Evolutionary conservation across 1,139 yeast genomes (phyloP).

Genomic region (Yamadazyma membranifaciens): DNA sequence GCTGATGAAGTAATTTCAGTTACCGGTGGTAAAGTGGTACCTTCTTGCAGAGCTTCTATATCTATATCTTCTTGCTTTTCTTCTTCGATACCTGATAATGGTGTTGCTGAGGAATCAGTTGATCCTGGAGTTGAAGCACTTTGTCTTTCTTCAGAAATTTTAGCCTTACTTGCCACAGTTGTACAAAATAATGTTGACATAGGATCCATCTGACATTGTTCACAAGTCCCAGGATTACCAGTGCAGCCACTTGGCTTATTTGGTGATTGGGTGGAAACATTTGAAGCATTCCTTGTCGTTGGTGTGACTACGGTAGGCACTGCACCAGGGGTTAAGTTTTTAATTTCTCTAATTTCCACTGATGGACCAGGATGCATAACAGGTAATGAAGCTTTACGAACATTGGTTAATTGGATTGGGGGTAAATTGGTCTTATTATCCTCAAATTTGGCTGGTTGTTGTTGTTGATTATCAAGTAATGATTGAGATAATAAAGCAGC

Average conservation of each 20-base stretch:
- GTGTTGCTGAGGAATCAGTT: too few relatives aligned
- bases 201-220: slow-evolving; percentile 82
- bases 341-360: slow-evolving; percentile 47
- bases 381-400: slow-evolving; percentile 44
- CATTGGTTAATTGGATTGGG: slow-evolving; percentile 30
- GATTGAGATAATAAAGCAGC: slow-evolving; percentile 38
- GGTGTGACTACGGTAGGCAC: slow-evolving; percentile 37
- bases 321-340: slow-evolving; percentile 44
- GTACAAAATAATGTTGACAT: slow-evolving; percentile 88
- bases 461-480: slow-evolving; percentile 17
- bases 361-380: slow-evolving; percentile 70
- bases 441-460: slow-evolving; percentile 7
- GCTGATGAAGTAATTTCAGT: neutral
- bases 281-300: slow-evolving; percentile 18
- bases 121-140: slow-evolving; percentile 4
- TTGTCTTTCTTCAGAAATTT: slow-evolving; percentile 9
- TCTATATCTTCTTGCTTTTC: too few relatives aligned
- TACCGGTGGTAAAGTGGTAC: slow-evolving; percentile 6
- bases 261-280: slow-evolving; percentile 6
- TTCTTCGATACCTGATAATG: neutral
- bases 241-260: slow-evolving; percentile 54
- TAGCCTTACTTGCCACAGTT: slow-evolving; percentile 65
- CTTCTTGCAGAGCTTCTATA: too few relatives aligned
- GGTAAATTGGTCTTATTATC: slow-evolving; percentile 32
- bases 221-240: slow-evolving; percentile 86